Conservation (phyloP, 1,139 yeast genomes). For the Suhomyces choctaworum region DNA sequence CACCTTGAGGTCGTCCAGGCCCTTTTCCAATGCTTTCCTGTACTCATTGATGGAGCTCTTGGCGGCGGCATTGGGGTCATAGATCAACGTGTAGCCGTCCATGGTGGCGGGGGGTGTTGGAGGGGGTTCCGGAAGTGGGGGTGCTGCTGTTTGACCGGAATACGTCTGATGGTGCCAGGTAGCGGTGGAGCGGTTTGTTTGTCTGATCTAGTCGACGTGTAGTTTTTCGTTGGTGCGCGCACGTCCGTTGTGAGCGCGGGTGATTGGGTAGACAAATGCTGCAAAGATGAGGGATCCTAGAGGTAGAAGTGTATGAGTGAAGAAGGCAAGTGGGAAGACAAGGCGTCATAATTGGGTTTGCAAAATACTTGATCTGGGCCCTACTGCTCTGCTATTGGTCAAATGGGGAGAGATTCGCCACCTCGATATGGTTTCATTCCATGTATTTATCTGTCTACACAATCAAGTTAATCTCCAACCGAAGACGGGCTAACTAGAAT, state of each 20-base stretch:
- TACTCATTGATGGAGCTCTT: constrained; percentile 76
- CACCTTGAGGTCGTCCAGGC: constrained; percentile 83
- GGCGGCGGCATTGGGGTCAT: constrained; percentile 71
- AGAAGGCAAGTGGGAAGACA: too few species aligned
- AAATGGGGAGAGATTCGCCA: too few species aligned
- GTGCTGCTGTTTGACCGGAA: too few species aligned
- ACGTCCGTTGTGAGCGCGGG: background rate
- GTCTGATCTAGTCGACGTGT: constrained; percentile 13
- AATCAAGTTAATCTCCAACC: too few species aligned
- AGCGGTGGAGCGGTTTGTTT: constrained; percentile 5
- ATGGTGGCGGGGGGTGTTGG: constrained; percentile 1
- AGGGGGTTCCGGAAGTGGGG: background rate
- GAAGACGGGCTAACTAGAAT: too few species aligned
- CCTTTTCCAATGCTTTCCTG: constrained; percentile 80
- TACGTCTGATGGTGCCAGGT: background rate
- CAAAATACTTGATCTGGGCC: too few species aligned
- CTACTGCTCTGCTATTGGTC: too few species aligned
- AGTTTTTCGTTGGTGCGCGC: constrained; percentile 9
- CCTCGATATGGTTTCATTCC: too few species aligned
- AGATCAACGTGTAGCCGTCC: constrained; percentile 67
- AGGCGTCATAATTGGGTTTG: too few species aligned
- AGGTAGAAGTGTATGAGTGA: background rate
- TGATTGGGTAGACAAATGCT: too few species aligned
- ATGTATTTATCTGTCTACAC: too few species aligned
- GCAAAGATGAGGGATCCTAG: background rate